A percentile compares a stretch with the other conserved stretches of the same genome.
These are phyloP conservation scores for Aspergillus jensenii DNA, from an alignment of 2,329 filamentous ascomycete genomes.

Conservation along the genomic window DNA sequence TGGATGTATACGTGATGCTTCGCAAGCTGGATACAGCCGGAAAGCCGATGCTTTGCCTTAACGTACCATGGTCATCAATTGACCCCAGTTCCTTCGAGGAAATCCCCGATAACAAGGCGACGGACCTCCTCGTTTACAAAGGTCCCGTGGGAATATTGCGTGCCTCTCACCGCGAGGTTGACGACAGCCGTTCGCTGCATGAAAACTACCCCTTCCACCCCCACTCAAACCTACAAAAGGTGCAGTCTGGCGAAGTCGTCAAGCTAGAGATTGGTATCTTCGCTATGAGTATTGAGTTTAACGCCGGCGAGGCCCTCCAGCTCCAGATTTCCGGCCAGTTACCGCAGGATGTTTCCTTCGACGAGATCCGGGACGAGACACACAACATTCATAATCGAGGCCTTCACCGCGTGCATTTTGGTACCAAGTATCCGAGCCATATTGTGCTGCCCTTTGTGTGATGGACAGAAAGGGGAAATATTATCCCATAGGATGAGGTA, in stretches of 20 bases:
- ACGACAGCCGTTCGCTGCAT: background rate
- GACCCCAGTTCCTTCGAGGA: background rate
- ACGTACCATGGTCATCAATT: background rate
- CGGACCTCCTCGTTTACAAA: background rate
- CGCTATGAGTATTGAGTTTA: slow-evolving; percentile 9
- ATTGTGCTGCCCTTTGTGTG: background rate
- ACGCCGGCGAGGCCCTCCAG: slow-evolving; percentile 9
- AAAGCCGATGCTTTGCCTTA: background rate
- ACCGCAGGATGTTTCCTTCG: background rate
- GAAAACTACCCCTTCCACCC: slow-evolving; percentile 11
- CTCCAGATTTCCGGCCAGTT: slow-evolving; percentile 2
- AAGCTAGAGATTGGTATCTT: slow-evolving; percentile 10
- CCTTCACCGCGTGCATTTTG: background rate
- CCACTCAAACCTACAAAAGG: background rate
- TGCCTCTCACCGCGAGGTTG: slow-evolving; percentile 8
- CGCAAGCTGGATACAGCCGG: background rate
- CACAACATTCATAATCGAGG: background rate
- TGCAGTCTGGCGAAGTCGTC: background rate
- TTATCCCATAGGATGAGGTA: too few species aligned
- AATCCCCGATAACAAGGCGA: background rate
- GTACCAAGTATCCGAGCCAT: background rate
- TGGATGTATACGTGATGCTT: background rate
- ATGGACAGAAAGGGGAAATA: too few species aligned
- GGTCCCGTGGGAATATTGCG: slow-evolving; percentile 6
- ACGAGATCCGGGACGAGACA: background rate